Conservation (phyloP, 192 early-diverging fungal genomes). For the Rhizoclosmatium sp. region DNA sequence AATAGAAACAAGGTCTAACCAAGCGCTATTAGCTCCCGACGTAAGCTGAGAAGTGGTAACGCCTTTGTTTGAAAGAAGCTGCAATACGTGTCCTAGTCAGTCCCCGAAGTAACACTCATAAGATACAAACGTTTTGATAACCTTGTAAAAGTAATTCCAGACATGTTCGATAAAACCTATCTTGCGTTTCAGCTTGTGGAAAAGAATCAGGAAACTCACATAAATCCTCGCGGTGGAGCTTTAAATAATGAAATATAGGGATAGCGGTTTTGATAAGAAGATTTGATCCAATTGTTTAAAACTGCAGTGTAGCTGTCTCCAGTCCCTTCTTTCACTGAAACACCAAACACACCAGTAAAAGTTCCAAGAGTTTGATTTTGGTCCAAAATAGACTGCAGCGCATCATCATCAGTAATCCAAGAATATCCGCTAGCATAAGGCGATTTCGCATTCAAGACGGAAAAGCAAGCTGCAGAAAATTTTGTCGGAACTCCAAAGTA, state of each 20-base stretch:
- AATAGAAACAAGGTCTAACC: no score
- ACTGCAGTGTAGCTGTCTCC: constrained; percentile 2
- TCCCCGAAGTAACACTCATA: no score
- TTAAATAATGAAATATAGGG: constrained; percentile 17
- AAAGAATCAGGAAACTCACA: constrained; percentile 4
- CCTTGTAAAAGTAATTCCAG: constrained; percentile 6
- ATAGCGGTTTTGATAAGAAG: constrained; percentile 15
- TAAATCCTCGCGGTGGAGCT: constrained; percentile 7
- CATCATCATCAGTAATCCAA: constrained; percentile 19
- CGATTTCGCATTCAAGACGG: not conserved
- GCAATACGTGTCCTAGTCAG: no score
- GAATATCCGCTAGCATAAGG: constrained; percentile 12
- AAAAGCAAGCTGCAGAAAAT: not conserved
- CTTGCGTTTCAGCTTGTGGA: not conserved
- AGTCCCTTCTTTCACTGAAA: constrained; percentile 6
- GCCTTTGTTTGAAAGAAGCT: no score
- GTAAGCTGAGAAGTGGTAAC: no score
- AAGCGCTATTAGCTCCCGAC: no score
- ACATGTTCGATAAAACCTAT: constrained; percentile 21
- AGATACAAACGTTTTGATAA: not conserved
- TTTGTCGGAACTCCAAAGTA: constrained; percentile 2
- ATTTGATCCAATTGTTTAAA: constrained; percentile 8
- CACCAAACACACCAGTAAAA: constrained; percentile 5
- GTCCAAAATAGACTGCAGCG: not conserved
- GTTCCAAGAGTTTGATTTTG: not conserved